Conservation (phyloP, 441 rosid genomes). For the Sinapis alba region DNA sequence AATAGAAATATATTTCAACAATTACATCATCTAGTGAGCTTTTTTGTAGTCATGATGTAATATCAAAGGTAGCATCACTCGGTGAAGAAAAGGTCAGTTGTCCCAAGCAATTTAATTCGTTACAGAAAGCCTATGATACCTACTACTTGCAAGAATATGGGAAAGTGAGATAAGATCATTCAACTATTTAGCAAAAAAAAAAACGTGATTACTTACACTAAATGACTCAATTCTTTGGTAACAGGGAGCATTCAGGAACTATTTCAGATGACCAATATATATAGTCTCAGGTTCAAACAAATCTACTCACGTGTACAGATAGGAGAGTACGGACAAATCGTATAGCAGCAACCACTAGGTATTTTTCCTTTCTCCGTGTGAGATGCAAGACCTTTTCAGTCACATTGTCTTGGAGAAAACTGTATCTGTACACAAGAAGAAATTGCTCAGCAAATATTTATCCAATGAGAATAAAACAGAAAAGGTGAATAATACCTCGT, state of each 20-base stretch:
- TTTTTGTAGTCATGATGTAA: background rate
- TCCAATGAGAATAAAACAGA: conserved; percentile 22
- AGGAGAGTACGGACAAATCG: conserved; percentile 96
- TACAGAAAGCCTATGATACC: conserved; percentile 15
- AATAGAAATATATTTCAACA: conserved; percentile 33
- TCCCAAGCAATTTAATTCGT: conserved; percentile 3
- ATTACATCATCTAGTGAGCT: conserved; percentile 11
- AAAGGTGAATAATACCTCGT: conserved; percentile 62
- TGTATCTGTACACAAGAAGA: conserved; percentile 67
- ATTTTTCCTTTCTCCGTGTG: conserved; percentile 88
- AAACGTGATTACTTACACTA: conserved; percentile 6
- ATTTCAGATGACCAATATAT: conserved; percentile 6
- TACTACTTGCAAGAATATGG: conserved; percentile 8
- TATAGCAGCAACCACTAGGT: conserved; percentile 95
- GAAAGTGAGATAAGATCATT: background rate
- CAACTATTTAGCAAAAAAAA: conserved; percentile 8
- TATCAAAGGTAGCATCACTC: conserved; percentile 9
- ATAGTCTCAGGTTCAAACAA: conserved; percentile 18
- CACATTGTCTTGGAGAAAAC: conserved; percentile 86
- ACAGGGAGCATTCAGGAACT: conserved; percentile 15
- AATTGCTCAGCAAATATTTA: conserved; percentile 27
- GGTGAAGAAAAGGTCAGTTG: conserved; percentile 4
- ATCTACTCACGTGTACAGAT: conserved; percentile 75
- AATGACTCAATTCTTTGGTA: conserved; percentile 2
- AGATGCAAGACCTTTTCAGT: conserved; percentile 87